These are phyloP conservation scores for Dactylis glomerata DNA, from an alignment of 176 grass and related monocot species.

Conservation along the genomic window DNA sequence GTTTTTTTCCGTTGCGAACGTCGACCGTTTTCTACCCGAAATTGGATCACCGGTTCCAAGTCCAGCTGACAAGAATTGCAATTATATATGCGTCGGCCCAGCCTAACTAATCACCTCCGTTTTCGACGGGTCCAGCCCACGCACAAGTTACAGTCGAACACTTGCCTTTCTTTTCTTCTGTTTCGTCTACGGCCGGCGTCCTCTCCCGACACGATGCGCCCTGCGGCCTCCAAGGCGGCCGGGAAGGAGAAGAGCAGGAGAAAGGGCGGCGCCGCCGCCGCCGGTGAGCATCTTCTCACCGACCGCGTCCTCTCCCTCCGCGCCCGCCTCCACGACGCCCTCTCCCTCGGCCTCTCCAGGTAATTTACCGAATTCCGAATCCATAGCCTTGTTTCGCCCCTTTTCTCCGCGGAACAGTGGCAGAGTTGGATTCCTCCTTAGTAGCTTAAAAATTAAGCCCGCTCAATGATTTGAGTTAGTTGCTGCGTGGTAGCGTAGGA, in stretches of 20 bases:
- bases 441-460: background rate
- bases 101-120: no score
- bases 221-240: constrained; percentile 12
- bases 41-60: no score
- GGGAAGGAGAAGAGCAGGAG: constrained; percentile 45
- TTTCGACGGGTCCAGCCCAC: background rate
- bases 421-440: background rate
- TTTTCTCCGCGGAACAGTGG: background rate
- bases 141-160: background rate
- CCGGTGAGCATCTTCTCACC: constrained; percentile 21
- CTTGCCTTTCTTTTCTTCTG: background rate
- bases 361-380: constrained; percentile 1
- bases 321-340: constrained; percentile 51
- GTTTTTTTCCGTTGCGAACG: no score
- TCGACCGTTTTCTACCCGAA: no score
- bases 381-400: background rate
- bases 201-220: constrained; percentile 32
- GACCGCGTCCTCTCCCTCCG: constrained; percentile 49
- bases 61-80: no score
- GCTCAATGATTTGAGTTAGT: background rate
- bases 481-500: background rate
- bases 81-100: no score
- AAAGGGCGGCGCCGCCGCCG: constrained; percentile 5
- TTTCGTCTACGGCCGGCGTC: constrained; percentile 1
- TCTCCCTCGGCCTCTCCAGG: constrained; percentile 59